Evolutionary conservation across 208 protist species (phyloP).

Genomic region (Naegleria fowleri): DNA sequence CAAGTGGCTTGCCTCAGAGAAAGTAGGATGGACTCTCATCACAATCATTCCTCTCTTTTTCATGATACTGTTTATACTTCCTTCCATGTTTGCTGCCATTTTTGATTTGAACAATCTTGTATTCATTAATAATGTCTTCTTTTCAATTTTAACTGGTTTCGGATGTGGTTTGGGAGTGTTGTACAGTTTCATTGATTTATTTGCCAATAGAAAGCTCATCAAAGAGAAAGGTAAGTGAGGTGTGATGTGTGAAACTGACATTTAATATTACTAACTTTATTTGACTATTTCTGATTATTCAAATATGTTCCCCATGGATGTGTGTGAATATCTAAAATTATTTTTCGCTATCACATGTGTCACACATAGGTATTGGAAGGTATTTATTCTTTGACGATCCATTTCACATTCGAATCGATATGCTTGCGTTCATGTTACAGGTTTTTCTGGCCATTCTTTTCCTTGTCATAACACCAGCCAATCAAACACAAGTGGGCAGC

Average conservation of each 20-base stretch:
- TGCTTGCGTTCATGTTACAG: not conserved
- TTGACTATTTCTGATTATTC: no score
- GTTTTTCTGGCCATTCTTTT: not conserved
- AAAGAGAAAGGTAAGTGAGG: not conserved
- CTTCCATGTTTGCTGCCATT: not conserved
- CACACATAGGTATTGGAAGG: not conserved
- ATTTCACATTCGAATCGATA: not conserved
- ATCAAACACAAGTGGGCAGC: not conserved
- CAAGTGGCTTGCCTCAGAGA: not conserved
- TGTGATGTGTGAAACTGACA: no score
- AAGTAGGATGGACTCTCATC: not conserved
- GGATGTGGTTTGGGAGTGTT: not conserved
- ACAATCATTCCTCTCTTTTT: not conserved
- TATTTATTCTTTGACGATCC: not conserved
- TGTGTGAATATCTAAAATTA: no score
- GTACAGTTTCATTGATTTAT: not conserved
- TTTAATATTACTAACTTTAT: no score
- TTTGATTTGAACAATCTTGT: not conserved
- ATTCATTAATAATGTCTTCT: not conserved
- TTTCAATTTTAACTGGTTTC: not conserved
- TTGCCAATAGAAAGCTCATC: not conserved
- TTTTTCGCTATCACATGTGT: no score
- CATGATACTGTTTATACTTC: not conserved
- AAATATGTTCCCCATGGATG: no score
- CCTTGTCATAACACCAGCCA: not conserved